Percentiles rank a stretch among this genome's conserved stretches.
These are phyloP conservation scores for Stentor roeselii DNA, from an alignment of 73 alveolate genomes.

Conservation along the genomic window DNA sequence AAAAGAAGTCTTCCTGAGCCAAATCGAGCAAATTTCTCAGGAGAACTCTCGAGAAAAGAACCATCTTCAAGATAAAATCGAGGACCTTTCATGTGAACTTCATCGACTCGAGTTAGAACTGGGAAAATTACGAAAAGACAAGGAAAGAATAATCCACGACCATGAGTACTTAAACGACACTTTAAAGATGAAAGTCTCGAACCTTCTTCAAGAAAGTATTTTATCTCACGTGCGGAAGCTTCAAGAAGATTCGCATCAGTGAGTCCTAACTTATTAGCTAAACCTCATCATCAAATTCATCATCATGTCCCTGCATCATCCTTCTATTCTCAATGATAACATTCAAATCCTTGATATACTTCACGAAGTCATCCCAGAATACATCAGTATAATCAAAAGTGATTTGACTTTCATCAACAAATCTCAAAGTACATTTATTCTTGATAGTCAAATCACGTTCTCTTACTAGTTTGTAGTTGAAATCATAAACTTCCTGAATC, in stretches of 20 bases:
- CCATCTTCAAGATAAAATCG: background rate
- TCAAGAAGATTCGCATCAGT: background rate
- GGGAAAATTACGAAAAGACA: background rate
- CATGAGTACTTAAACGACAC: background rate
- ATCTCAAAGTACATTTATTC: background rate
- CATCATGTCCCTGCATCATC: background rate
- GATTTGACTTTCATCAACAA: background rate
- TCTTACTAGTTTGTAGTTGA: background rate
- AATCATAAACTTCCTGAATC: background rate
- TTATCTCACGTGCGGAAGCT: background rate
- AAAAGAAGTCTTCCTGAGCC: background rate
- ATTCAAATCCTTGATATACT: too few relatives aligned
- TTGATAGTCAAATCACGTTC: background rate
- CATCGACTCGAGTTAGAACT: background rate
- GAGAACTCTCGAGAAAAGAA: background rate
- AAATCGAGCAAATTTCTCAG: background rate
- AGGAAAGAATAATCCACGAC: background rate
- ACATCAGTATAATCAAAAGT: background rate
- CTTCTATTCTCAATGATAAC: background rate
- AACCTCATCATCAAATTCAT: conserved; percentile 3
- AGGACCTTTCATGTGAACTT: background rate
- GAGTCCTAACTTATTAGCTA: background rate
- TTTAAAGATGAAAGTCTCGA: background rate
- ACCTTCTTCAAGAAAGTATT: background rate
- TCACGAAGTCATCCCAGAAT: background rate